Evolutionary conservation across 768 basidiomycete species (phyloP).

Genomic region (Pisolithus albus): DNA sequence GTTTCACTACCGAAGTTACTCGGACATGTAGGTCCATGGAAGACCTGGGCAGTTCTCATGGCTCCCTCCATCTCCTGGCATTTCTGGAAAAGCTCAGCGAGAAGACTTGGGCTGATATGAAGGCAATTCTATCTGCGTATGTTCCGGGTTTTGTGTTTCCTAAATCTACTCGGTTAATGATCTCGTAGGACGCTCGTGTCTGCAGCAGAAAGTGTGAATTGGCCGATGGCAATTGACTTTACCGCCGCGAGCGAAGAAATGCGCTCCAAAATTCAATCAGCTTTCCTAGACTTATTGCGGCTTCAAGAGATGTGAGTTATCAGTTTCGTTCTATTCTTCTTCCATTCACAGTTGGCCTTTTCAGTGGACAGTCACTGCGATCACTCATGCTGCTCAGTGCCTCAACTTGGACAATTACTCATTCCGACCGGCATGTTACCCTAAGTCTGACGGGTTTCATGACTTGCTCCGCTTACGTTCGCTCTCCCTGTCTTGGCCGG

Average conservation of each 20-base stretch:
- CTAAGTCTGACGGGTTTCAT: conserved; percentile 1
- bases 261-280: conserved; percentile 61
- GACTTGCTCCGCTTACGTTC: not conserved
- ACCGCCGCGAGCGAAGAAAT: conserved; percentile 40
- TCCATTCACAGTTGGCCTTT: conserved; percentile 1
- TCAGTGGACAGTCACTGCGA: conserved; percentile 49
- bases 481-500: conserved; percentile 2
- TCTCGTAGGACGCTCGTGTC: conserved; percentile 49
- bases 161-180: conserved; percentile 4
- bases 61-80: conserved; percentile 50
- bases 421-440: not conserved
- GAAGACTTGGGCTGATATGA: conserved; percentile 75
- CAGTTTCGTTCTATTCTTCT: not conserved
- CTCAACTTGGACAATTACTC: conserved; percentile 3
- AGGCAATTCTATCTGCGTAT: conserved; percentile 54
- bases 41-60: conserved; percentile 37
- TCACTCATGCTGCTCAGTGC: conserved; percentile 6
- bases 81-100: conserved; percentile 60
- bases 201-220: conserved; percentile 69
- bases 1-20: conserved; percentile 48
- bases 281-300: conserved; percentile 69
- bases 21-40: conserved; percentile 40
- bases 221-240: conserved; percentile 78
- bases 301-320: conserved; percentile 71
- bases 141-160: conserved; percentile 17